Evolutionary conservation across 352 stramenopile species (phyloP), one percentile per base, ranked within the genome.

Genomic region (Globisporangium sylvaticum): DNA sequence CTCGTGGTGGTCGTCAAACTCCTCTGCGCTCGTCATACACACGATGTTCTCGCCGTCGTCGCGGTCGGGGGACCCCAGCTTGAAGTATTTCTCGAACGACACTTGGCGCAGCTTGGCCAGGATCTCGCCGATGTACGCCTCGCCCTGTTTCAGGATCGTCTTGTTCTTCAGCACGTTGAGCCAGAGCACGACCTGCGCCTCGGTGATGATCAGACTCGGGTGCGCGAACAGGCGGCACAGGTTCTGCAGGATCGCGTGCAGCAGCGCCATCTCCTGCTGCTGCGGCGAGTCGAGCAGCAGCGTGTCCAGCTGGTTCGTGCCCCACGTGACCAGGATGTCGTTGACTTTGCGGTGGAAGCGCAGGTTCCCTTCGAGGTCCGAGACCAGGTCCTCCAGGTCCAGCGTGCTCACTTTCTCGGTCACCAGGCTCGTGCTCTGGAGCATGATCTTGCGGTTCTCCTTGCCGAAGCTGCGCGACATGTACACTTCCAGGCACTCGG

Each of bases 41-140:
- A 72, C 74, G 25, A 64, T 39, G 9, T 67, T 81, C 22, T 85
- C 76, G 0, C 68, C 54, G 37, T 71, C 61, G 52, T 88, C 82
- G 22, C 83, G 83, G 24, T 91, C 83, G 1, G 86, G 86, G 0
- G 83, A 92, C 2, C 77, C 68, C 3, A 94, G 56, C 65, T 90
- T 91, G 58, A 94, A 94, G 69, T 92, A 94, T 62, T 92, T 94
- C 18, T 91, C 84, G 18, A 90, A 88, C 10, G 79, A 82, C 7
- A 87, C 76, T 52, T 87, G 75, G 24, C 80, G 81, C n/a, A 92
- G 52, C 39, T 85, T 67, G 2, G 64, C 63, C 34, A 91, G 34
- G 60, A 88, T 74, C 7, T 79, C 72, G 2, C 58, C 57, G 20
- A 87, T 32, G 29, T 74, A 83, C 7, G 65, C 62, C 42, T 84